Conservation (phyloP, 2,329 filamentous ascomycete species). For the Annulohypoxylon truncatum region DNA sequence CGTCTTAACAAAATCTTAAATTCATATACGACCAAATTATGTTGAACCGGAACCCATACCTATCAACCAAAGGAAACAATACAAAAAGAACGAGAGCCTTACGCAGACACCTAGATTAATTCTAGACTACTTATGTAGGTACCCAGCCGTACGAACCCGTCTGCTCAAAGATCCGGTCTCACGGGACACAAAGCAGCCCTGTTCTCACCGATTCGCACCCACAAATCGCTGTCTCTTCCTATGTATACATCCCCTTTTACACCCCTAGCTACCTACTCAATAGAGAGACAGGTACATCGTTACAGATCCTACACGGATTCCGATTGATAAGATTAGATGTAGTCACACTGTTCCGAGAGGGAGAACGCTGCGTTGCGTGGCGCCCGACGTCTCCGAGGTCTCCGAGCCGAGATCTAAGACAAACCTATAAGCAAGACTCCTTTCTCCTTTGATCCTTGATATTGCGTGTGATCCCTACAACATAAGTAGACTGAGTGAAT, state of each 20-base stretch:
- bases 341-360: background rate
- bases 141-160: too few species aligned
- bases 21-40: background rate
- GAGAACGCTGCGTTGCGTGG: background rate
- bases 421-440: background rate
- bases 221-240: too few species aligned
- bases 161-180: background rate
- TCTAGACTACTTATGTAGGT: background rate
- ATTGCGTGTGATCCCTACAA: background rate
- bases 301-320: background rate
- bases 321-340: slow-evolving; percentile 9
- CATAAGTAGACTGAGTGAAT: background rate
- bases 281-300: background rate
- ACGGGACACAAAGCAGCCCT: background rate
- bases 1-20: background rate
- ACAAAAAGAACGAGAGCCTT: too few species aligned
- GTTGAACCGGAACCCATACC: background rate
- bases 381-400: slow-evolving; percentile 31
- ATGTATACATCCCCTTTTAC: background rate
- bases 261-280: background rate
- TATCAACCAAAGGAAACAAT: background rate
- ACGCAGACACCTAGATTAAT: too few species aligned
- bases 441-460: background rate
- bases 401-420: slow-evolving; percentile 29
- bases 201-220: background rate